Conservation (phyloP, 176 grass and related monocot species). For the Oryza glaberrima region DNA sequence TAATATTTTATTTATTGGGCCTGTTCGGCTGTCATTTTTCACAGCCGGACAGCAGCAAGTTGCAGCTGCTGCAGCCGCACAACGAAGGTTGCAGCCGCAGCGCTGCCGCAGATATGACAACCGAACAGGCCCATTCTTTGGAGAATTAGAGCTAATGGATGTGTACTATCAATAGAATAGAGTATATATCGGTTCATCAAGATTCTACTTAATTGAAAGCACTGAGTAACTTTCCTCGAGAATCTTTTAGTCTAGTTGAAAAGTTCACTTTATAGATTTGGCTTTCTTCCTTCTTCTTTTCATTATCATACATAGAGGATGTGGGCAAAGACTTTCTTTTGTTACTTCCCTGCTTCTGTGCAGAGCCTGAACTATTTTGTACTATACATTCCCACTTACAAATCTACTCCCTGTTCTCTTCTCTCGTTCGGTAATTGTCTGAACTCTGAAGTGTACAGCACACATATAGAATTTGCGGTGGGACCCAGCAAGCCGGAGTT, state of each 20-base stretch:
- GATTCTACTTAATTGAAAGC: conserved; percentile 21
- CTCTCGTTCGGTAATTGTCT: not conserved
- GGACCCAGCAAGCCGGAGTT: conserved; percentile 14
- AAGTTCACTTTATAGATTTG: conserved; percentile 14
- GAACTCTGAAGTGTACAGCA: conserved; percentile 8
- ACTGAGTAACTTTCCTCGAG: not conserved
- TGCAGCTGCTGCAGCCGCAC: too few species aligned
- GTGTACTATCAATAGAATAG: not conserved
- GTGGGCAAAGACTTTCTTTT: not conserved
- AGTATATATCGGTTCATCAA: not conserved
- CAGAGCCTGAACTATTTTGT: not conserved
- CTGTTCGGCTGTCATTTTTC: too few species aligned
- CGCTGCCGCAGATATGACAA: too few species aligned
- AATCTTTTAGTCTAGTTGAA: conserved; percentile 18
- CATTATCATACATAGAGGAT: not conserved
- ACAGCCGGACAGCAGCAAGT: too few species aligned
- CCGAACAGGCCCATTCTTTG: too few species aligned
- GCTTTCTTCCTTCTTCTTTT: not conserved
- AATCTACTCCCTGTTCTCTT: not conserved
- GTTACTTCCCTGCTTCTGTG: not conserved
- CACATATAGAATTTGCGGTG: conserved; percentile 16
- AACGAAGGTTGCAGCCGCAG: too few species aligned
- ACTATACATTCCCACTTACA: not conserved
- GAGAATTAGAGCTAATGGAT: not conserved
- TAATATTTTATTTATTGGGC: not conserved